A percentile compares a stretch with the other conserved stretches of the same genome.
Conservation (phyloP, 2,329 filamentous ascomycete species). For the Juglanconis oblonga region DNA sequence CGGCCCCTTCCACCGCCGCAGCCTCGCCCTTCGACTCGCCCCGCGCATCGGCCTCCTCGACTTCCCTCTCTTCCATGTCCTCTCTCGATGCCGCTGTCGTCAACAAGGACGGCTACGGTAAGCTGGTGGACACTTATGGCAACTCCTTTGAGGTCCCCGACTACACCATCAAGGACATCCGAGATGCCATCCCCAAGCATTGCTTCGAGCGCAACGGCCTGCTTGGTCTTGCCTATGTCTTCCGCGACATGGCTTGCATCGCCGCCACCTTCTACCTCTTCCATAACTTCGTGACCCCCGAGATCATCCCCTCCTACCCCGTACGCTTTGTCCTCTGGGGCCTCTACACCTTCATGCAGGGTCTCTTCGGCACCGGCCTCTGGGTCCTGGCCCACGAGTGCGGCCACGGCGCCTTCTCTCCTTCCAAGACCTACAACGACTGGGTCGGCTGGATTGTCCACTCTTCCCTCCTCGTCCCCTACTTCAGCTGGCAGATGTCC, state of each 20-base stretch:
- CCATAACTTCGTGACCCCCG: slow-evolving; percentile 85
- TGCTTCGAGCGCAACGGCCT: slow-evolving; percentile 86
- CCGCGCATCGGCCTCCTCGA: slow-evolving; percentile 70
- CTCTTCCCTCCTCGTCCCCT: slow-evolving; percentile 85
- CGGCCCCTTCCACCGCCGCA: slow-evolving; percentile 52
- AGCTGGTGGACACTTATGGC: slow-evolving; percentile 87
- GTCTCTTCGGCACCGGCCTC: slow-evolving; percentile 86
- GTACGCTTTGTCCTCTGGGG: slow-evolving; percentile 64
- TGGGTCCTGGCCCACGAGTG: slow-evolving; percentile 99
- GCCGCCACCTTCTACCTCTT: slow-evolving; percentile 79
- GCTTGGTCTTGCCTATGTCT: slow-evolving; percentile 76
- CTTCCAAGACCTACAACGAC: slow-evolving; percentile 89
- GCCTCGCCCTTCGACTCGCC: slow-evolving; percentile 61
- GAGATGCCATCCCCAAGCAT: slow-evolving; percentile 95
- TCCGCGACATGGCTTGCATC: slow-evolving; percentile 72
- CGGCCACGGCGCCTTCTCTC: slow-evolving; percentile 92
- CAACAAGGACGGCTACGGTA: slow-evolving; percentile 47
- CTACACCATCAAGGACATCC: slow-evolving; percentile 96
- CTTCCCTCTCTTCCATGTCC: slow-evolving; percentile 86
- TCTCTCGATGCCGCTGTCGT: slow-evolving; percentile 53
- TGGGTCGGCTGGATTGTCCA: slow-evolving; percentile 89
- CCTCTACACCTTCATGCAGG: slow-evolving; percentile 76
- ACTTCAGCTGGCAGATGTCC: slow-evolving; percentile 99
- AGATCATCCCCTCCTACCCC: slow-evolving; percentile 69
- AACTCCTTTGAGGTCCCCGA: slow-evolving; percentile 92